Evolutionary conservation across 2,329 filamentous ascomycete species (phyloP).

Genomic region (Cadophora gregata): DNA sequence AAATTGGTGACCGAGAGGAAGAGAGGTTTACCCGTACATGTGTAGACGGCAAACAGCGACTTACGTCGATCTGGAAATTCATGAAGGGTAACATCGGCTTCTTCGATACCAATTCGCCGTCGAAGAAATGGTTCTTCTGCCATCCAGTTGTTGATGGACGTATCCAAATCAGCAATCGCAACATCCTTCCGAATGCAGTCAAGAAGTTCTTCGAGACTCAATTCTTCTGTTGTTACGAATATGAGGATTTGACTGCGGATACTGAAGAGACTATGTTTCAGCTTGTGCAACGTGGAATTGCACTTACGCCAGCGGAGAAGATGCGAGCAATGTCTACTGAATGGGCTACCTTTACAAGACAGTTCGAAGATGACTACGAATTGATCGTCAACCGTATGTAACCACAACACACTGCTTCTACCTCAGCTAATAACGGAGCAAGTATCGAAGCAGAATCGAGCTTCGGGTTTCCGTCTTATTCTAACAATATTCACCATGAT

Average conservation of each 20-base stretch:
- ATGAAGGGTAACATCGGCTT: constrained; percentile 52
- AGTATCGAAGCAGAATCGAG: constrained; percentile 46
- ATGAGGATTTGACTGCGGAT: constrained; percentile 46
- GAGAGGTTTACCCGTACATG: constrained; percentile 45
- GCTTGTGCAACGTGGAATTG: constrained; percentile 53
- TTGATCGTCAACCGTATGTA: constrained; percentile 46
- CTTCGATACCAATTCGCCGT: constrained; percentile 47
- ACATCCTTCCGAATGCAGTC: constrained; percentile 45
- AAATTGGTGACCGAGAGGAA: constrained; percentile 27
- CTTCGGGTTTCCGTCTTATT: constrained; percentile 45
- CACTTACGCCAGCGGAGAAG: constrained; percentile 52
- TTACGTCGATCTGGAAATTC: constrained; percentile 53
- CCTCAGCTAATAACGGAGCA: constrained; percentile 17
- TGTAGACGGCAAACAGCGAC: constrained; percentile 55
- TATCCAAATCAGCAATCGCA: constrained; percentile 36
- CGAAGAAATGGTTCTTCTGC: constrained; percentile 49
- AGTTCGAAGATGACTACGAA: constrained; percentile 51
- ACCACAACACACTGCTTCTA: background rate
- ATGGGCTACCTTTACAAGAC: constrained; percentile 52
- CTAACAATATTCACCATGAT: constrained; percentile 47
- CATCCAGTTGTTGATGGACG: constrained; percentile 39
- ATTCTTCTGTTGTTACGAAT: constrained; percentile 52
- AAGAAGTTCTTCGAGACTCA: constrained; percentile 48
- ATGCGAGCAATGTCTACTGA: constrained; percentile 52
- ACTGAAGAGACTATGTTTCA: constrained; percentile 56